phyloP scores from a whole-genome alignment of 2,329 filamentous ascomycete species.

The Scorias spongiosa region DNA sequence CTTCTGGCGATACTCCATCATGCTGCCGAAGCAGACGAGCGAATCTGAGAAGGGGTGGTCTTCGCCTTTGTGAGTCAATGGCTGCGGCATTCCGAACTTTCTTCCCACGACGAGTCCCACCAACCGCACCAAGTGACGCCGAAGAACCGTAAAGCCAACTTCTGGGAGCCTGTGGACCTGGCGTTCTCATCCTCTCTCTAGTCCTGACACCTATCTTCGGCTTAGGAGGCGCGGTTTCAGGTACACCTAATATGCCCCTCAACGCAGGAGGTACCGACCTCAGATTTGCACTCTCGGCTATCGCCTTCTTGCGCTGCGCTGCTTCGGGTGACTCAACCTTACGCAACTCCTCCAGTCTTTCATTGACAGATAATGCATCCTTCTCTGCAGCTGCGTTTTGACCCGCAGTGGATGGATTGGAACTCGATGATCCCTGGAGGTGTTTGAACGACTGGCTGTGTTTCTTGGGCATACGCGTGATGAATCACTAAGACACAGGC shows the following conservation, averaged over 20 bases:
- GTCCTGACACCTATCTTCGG: conserved; percentile 26
- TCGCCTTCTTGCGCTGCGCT: conserved; percentile 24
- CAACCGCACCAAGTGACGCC: neutral
- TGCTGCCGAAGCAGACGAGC: neutral
- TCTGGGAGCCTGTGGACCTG: conserved; percentile 30
- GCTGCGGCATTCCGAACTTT: neutral
- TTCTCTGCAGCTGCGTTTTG: conserved; percentile 8
- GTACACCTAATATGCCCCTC: conserved; percentile 28
- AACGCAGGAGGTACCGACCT: conserved; percentile 30
- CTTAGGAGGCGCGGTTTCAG: conserved; percentile 30
- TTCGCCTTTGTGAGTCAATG: neutral
- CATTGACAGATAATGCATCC: conserved; percentile 26
- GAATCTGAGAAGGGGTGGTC: conserved; percentile 1
- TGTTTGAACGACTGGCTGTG: conserved; percentile 26
- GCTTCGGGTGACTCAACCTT: conserved; percentile 25
- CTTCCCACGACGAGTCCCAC: conserved; percentile 1
- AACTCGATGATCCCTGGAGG: conserved; percentile 19
- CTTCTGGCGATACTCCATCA: neutral
- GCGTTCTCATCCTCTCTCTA: conserved; percentile 19
- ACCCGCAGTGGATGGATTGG: conserved; percentile 19
- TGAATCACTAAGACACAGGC: neutral
- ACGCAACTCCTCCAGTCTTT: conserved; percentile 32
- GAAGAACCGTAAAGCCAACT: conserved; percentile 27
- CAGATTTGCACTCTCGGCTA: conserved; percentile 26
- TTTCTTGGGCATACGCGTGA: conserved; percentile 31